phyloP scores from a whole-genome alignment of 1,139 yeast species.

The Candida sanyaensis region DNA sequence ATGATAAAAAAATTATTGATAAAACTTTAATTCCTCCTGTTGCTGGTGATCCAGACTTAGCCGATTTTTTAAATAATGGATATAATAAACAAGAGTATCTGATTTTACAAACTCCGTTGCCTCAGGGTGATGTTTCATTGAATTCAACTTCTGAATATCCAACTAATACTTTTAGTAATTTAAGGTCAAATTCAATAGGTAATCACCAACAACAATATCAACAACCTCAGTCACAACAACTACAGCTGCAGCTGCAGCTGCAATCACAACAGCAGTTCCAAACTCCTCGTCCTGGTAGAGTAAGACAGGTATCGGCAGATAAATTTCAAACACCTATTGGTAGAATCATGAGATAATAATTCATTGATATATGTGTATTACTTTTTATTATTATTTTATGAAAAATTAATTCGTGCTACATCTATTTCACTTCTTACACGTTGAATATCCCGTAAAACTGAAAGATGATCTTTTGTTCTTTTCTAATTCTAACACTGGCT shows the following conservation, averaged over 20 bases:
- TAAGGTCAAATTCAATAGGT: constrained; percentile 21
- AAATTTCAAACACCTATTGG: constrained; percentile 47
- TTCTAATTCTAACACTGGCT: constrained; percentile 55
- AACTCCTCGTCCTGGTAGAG: constrained; percentile 43
- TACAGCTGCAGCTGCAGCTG: constrained; percentile 13
- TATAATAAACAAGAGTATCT: constrained; percentile 1
- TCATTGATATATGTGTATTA: not conserved
- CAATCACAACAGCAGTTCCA: constrained; percentile 22
- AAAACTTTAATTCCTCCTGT: constrained; percentile 33
- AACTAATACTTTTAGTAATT: constrained; percentile 28
- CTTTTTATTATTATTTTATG: not conserved
- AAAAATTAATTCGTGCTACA: constrained; percentile 6
- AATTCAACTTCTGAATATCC: constrained; percentile 31
- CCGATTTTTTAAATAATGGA: constrained; percentile 8
- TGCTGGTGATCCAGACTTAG: constrained; percentile 16
- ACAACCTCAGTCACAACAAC: constrained; percentile 5
- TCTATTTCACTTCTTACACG: constrained; percentile 7
- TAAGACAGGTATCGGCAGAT: constrained; percentile 42
- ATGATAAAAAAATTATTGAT: constrained; percentile 27
- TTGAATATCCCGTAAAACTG: not conserved
- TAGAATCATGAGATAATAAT: constrained; percentile 31
- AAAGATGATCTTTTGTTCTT: constrained; percentile 25
- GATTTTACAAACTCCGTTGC: constrained; percentile 3
- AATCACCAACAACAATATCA: constrained; percentile 6
- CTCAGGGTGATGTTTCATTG: constrained; percentile 9